Evolutionary conservation across 768 basidiomycete species (phyloP), one percentile per base, ranked within the genome.

Genomic region (Cystobasidium ongulense): DNA sequence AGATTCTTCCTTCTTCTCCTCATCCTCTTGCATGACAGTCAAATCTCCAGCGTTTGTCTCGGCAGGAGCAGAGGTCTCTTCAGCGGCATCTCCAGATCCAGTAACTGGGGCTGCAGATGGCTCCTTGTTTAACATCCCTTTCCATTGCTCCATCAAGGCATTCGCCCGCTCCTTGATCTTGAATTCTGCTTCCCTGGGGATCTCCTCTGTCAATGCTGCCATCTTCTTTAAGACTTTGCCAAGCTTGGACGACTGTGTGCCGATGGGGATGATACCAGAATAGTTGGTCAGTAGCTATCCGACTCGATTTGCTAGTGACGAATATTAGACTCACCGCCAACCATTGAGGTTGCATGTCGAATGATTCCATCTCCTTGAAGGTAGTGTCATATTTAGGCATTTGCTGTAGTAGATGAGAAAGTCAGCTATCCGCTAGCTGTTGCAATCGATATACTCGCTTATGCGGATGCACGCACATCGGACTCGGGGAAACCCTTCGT

Each of bases 161-260:
- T 85, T 84, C 15, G 89, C 88, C 29, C 90, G 87, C 7, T 87
- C 85, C 36, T 86, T 85, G 84, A 92, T 89, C 75, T 87, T 84
- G 84, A 87, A 86, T 78, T 90, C 87, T 62, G 86, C 84, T 75
- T 87, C 84, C 43, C 83, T 83, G 3, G 90, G 89, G 23, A 91
- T 15, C 54, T 62, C 75, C 13, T 78, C 78, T n/a, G 74, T 66
- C 17, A 83, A 76, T 1, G 80, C 77, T 1, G 87, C 84, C 77
- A 93, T 90, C 81, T 91, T 90, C 77, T 90, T 89, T 89, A 93
- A 90, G 38, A 93, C 90, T 83, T 89, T 89, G 81, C 86, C 87
- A 76, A 90, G 89, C 81, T 90, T 90, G 63, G 90, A 91, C 82
- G 87, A 88, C 87, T 90, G 79, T 25, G 21, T 50, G 46, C 57